These are phyloP conservation scores for Lasiosphaeris hirsuta DNA, from an alignment of 495 filamentous ascomycete genomes.

Conservation along the genomic window DNA sequence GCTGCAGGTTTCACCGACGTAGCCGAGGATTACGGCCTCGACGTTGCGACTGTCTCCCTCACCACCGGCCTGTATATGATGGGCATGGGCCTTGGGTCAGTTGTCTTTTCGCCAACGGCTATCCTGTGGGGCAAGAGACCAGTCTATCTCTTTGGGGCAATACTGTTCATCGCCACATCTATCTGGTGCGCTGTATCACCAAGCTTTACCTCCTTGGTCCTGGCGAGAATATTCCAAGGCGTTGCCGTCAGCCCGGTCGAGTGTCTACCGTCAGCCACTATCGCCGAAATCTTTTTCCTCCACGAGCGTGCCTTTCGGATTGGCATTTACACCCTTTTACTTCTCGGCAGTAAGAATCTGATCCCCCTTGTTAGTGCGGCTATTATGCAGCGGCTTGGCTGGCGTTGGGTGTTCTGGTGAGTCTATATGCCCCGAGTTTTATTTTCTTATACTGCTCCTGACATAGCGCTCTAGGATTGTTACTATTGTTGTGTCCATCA, in stretches of 20 bases:
- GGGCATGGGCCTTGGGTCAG: conserved; percentile 81
- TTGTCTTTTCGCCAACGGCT: conserved; percentile 84
- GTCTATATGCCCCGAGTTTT: conserved; percentile 20
- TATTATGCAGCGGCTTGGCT: conserved; percentile 72
- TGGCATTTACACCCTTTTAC: conserved; percentile 88
- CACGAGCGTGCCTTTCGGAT: conserved; percentile 93
- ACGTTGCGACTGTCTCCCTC: conserved; percentile 71
- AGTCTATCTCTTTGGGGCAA: conserved; percentile 77
- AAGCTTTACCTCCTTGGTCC: conserved; percentile 72
- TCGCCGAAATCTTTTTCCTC: conserved; percentile 95
- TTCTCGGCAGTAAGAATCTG: conserved; percentile 91
- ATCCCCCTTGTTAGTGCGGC: conserved; percentile 86
- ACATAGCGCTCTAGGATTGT: conserved; percentile 63
- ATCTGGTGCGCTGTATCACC: conserved; percentile 86
- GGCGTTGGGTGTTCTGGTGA: conserved; percentile 94
- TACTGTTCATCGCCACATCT: conserved; percentile 71
- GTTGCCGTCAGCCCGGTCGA: conserved; percentile 89
- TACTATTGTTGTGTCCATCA: conserved; percentile 76
- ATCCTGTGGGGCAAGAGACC: conserved; percentile 89
- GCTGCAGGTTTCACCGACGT: conserved; percentile 89
- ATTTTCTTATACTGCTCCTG: conserved; percentile 16
- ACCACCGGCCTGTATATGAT: conserved; percentile 96
- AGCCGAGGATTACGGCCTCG: conserved; percentile 65
- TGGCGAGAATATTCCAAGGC: conserved; percentile 84
- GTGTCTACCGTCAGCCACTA: conserved; percentile 88